Evolutionary conservation across 768 basidiomycete genomes (phyloP), one percentile per base, ranked within the genome.

Genomic region (Daedaleopsis sinensis): DNA sequence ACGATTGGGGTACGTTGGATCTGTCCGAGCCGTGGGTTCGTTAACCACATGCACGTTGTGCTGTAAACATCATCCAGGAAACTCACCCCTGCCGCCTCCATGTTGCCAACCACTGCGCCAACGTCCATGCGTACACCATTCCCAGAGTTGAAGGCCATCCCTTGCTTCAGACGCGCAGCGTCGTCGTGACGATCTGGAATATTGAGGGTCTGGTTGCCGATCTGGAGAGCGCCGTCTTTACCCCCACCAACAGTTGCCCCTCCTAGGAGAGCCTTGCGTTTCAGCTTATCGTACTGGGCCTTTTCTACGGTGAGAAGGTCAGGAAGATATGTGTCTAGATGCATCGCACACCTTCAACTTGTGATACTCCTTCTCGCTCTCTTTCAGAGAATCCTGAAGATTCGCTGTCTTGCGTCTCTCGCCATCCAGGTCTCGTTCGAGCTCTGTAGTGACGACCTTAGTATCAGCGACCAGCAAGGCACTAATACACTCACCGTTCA

Each of bases 361-460:
- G 58, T 90, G 89, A 68, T 94, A 94, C 68, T 94, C 93, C 68
- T 89, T 93, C 63, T 94, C 93, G 67, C 87, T 81, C 68, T 93
- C 91, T 67, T 86, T 82, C 2, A 88, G 80, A 1, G 83, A 76
- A 39, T 94, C 91, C 67, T 92, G 90, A 27, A 91, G 71, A 23
- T 93, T 91, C 8, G 86, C 80, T 36, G 84, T 80, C 69, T 87
- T 93, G 21, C 90, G 81, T 35, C 89, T 82, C 72, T 94, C 93
- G 27, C 89, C 63, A 66, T 93, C 93, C 39, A 94, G 78, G 65
- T 94, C 93, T 23, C 88, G 85, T 71, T 92, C 89, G 44, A 93
- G 73, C 57, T 90, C 93, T 94, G 52, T 13, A n/a, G 44, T 18
- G 19, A 11, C 10, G 8, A 23, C 6, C 23, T 47, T n/a, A 36